A percentile compares a stretch with the other conserved stretches of the same genome.
These are phyloP conservation scores for Physcomitrium patens DNA, from an alignment of 225 moss, liverwort and hornwort species.

Conservation along the genomic window DNA sequence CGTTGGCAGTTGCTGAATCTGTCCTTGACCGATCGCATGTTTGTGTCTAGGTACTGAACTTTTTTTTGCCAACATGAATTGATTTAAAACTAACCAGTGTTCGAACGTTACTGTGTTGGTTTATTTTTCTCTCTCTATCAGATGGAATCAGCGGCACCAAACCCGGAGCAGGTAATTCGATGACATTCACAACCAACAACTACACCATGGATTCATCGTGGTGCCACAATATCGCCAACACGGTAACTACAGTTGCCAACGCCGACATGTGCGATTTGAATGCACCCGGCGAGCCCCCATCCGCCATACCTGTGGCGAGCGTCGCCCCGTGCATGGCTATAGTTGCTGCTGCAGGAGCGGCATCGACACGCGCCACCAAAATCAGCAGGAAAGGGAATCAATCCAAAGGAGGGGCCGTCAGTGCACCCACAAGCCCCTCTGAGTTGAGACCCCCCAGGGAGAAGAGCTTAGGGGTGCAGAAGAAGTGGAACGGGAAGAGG, in stretches of 20 bases:
- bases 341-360: neutral
- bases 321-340: slow-evolving; percentile 6
- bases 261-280: slow-evolving; percentile 37
- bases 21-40: too few relatives aligned
- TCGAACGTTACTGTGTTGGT: too few relatives aligned
- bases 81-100: too few relatives aligned
- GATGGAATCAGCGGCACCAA: slow-evolving; percentile 30
- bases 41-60: too few relatives aligned
- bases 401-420: slow-evolving; percentile 30
- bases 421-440: slow-evolving; percentile 66
- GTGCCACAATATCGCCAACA: slow-evolving; percentile 28
- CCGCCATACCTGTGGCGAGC: slow-evolving; percentile 48
- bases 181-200: slow-evolving; percentile 24
- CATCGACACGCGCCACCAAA: slow-evolving; percentile 18
- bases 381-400: slow-evolving; percentile 12
- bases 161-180: slow-evolving; percentile 7
- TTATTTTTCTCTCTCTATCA: slow-evolving; percentile 7
- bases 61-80: too few relatives aligned
- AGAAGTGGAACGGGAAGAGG: slow-evolving; percentile 81
- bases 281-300: slow-evolving; percentile 39
- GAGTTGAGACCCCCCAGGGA: slow-evolving; percentile 51
- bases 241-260: slow-evolving; percentile 28
- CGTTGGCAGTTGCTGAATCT: too few relatives aligned
- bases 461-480: slow-evolving; percentile 66
- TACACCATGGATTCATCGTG: slow-evolving; percentile 35